Base-by-base conservation (phyloP, 306 rosid genomes). In the Prunus armeniaca region DNA sequence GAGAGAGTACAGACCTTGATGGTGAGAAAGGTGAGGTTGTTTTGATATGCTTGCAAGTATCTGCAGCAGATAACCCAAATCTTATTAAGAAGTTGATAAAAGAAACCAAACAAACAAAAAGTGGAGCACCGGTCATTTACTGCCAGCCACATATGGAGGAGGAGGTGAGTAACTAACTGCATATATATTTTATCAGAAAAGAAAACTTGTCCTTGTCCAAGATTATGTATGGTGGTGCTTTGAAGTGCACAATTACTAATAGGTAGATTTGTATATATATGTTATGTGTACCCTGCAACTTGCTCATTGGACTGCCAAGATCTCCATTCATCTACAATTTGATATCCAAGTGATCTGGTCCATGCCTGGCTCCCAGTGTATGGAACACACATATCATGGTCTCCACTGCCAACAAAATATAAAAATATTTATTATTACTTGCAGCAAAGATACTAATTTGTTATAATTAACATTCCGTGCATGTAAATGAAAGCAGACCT, bases 351-450 rank as follows among this genome's bases (percentile, higher is more conserved):
- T 45, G 96, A 87, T 45, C 81, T 46, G 3, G 96, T 92, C 97
- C 97, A 92, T 11, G 92, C 92, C 72, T 90, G 82, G 71, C 79
- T 90, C 69, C 96, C 97, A 0, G 93, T 92, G 70, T 70, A 92
- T 62, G 97, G 96, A 43, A 92, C 97, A 61, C 97, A 88, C 96
- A 90, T 88, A 52, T 92, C 96, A 82, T 92, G 91, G 79, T 88
- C 96, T 4, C 96, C 97, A 72, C 95, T 89, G 87, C 62, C 43
- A 38, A 38, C 82, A 67, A 18, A 47, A 13, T 47, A 34, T 6
- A 38, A 38, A 38, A 25, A 20, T 6, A 25, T 25, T 56, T 8
- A 0, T 20, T 20, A 12, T 56, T 57, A 20, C 11, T 20, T 38
- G 43, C 43, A 38, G 43, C 9, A 38, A 38, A 38, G 43, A 38